A percentile compares a stretch with the other conserved stretches of the same genome.
phyloP scores from a whole-genome alignment of 352 stramenopile genomes.

The Globisporangium irregulare region DNA sequence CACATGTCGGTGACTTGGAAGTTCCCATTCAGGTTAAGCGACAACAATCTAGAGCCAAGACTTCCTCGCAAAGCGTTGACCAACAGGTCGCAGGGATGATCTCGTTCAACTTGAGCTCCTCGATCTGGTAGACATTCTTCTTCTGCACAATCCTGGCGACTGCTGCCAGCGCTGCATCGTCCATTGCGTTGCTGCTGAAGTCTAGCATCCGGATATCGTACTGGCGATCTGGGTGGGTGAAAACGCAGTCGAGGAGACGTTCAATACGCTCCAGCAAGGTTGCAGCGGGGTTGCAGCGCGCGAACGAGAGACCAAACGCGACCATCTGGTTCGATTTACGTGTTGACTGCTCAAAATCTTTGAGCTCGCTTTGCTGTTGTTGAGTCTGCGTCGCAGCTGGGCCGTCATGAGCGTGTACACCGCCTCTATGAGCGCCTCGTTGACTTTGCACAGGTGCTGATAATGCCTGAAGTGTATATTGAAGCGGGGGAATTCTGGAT shows the following conservation, averaged over 20 bases:
- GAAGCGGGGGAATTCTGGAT: not conserved
- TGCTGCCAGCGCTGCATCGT: conserved; percentile 5
- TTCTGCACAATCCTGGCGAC: conserved; percentile 12
- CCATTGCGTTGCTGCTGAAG: conserved; percentile 7
- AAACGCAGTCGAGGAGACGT: not conserved
- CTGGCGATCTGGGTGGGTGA: conserved; percentile 8
- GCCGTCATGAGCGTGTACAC: not conserved
- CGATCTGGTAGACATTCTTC: not conserved
- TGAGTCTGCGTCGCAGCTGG: not conserved
- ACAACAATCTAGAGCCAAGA: not conserved
- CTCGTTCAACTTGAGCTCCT: conserved; percentile 1
- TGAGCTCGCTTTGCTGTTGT: not conserved
- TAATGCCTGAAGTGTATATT: not conserved
- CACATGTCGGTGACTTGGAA: not conserved
- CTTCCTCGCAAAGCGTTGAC: not conserved
- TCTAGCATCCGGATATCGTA: conserved; percentile 4
- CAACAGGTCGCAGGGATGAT: not conserved
- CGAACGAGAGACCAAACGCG: conserved; percentile 1
- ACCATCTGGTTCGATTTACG: not conserved
- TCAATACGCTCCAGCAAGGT: conserved; percentile 5
- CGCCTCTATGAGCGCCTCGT: not conserved
- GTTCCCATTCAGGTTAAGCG: conserved; percentile 2
- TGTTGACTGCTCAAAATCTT: not conserved
- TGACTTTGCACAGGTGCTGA: not conserved
- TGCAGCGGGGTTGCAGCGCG: not conserved